phyloP scores from a whole-genome alignment of 768 basidiomycete species.

The Pleurotus djamor region DNA sequence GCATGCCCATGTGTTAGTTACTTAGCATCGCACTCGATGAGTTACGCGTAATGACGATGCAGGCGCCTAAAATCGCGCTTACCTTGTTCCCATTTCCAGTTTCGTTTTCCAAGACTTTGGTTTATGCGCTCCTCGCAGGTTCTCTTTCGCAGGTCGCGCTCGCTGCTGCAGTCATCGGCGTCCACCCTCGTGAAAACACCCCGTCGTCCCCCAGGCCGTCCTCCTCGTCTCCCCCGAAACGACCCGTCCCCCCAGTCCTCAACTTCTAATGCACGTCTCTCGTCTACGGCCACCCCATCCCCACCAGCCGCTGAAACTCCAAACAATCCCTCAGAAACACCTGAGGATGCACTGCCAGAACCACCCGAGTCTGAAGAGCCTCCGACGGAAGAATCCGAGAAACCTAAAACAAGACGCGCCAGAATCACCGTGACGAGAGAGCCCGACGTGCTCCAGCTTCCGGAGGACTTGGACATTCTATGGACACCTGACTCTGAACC shows the following conservation, averaged over 20 bases:
- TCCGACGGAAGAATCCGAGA: conserved; percentile 40
- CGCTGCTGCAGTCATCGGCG: conserved; percentile 27
- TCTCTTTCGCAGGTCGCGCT: conserved; percentile 33
- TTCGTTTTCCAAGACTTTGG: conserved; percentile 5
- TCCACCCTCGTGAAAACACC: neutral
- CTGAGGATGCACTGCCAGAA: conserved; percentile 1
- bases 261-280: conserved; percentile 10
- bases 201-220: conserved; percentile 4
- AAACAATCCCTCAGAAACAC: conserved; percentile 7
- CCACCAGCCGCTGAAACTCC: conserved; percentile 8
- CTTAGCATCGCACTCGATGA: neutral
- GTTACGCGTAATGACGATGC: neutral
- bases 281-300: conserved; percentile 15
- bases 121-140: conserved; percentile 34
- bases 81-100: neutral
- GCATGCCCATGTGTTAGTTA: neutral
- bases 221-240: conserved; percentile 12
- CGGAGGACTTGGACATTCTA: conserved; percentile 58
- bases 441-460: conserved; percentile 46
- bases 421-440: conserved; percentile 34
- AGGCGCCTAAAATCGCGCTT: neutral
- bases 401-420: conserved; percentile 37
- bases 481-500: conserved; percentile 53
- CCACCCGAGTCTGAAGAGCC: conserved; percentile 12
- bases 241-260: neutral